phyloP scores from a whole-genome alignment of 352 stramenopile species.

The Phytophthora sp. region DNA sequence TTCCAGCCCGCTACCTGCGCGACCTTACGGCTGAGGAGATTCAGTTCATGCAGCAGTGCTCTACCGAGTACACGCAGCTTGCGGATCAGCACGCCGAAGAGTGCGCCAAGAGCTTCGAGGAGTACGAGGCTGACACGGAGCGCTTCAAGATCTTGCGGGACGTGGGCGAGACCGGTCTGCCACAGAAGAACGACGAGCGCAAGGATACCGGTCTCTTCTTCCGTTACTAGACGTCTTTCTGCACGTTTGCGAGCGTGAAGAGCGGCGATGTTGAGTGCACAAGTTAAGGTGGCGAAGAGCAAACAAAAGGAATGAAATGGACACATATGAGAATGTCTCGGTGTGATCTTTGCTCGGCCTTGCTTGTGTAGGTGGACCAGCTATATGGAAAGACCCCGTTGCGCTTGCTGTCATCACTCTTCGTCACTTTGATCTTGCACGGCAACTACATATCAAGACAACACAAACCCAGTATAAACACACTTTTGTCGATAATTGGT shows the following conservation, averaged over 20 bases:
- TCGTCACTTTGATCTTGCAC: slow-evolving; percentile 35
- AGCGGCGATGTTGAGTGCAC: slow-evolving; percentile 19
- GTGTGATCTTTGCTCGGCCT: no score
- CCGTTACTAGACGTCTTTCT: slow-evolving; percentile 79
- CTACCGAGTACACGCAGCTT: slow-evolving; percentile 85
- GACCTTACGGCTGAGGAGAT: slow-evolving; percentile 88
- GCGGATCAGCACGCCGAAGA: slow-evolving; percentile 77
- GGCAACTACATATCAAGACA: slow-evolving; percentile 31
- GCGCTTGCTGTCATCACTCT: slow-evolving; percentile 18
- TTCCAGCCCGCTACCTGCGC: slow-evolving; percentile 83
- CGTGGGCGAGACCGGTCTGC: slow-evolving; percentile 81
- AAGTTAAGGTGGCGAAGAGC: slow-evolving; percentile 29
- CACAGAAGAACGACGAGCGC: slow-evolving; percentile 69
- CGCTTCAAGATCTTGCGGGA: slow-evolving; percentile 79
- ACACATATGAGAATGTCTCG: slow-evolving; percentile 28
- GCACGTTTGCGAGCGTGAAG: slow-evolving; percentile 6
- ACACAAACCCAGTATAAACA: slow-evolving; percentile 6
- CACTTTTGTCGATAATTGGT: neutral
- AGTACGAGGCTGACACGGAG: slow-evolving; percentile 82
- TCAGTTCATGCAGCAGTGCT: slow-evolving; percentile 90
- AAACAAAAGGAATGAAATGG: slow-evolving; percentile 51
- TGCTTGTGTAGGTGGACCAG: slow-evolving; percentile 9
- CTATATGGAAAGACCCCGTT: neutral
- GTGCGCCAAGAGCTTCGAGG: slow-evolving; percentile 83
- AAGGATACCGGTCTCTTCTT: slow-evolving; percentile 89